Percentiles rank a stretch among this genome's conserved stretches.
These are phyloP conservation scores for Neocucurbitaria cava DNA, from an alignment of 2,329 filamentous ascomycete genomes.

Conservation along the genomic window DNA sequence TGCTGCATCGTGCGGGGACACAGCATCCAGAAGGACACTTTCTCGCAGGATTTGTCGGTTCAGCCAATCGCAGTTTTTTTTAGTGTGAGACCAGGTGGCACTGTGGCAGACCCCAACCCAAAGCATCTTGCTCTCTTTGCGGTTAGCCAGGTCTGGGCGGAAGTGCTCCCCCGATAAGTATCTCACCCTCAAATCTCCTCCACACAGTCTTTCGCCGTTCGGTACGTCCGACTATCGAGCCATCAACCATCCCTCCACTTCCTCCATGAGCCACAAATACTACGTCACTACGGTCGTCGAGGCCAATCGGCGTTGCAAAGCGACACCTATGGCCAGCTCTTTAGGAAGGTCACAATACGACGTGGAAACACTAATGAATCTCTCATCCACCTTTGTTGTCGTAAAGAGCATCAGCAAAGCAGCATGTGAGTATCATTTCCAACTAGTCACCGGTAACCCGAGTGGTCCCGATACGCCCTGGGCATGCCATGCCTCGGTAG, in stretches of 20 bases:
- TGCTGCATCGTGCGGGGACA: neutral
- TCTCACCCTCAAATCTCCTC: constrained; percentile 2
- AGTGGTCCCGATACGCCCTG: too few species aligned
- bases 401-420: neutral
- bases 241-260: constrained; percentile 4
- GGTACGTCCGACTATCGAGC: constrained; percentile 11
- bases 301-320: constrained; percentile 2
- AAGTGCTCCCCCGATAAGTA: constrained; percentile 9
- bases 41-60: neutral
- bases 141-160: neutral
- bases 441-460: too few species aligned
- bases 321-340: constrained; percentile 1
- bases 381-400: neutral
- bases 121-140: neutral
- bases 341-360: constrained; percentile 9
- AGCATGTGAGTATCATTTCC: neutral
- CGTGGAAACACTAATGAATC: neutral
- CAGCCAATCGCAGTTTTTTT: constrained; percentile 1
- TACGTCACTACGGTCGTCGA: neutral
- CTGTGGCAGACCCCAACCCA: neutral
- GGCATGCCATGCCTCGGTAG: too few species aligned
- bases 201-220: too few species aligned
- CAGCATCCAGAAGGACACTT: neutral
- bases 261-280: constrained; percentile 8
- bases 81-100: neutral